phyloP scores from a whole-genome alignment of 257 asterid genomes.

The Mentha longifolia region DNA sequence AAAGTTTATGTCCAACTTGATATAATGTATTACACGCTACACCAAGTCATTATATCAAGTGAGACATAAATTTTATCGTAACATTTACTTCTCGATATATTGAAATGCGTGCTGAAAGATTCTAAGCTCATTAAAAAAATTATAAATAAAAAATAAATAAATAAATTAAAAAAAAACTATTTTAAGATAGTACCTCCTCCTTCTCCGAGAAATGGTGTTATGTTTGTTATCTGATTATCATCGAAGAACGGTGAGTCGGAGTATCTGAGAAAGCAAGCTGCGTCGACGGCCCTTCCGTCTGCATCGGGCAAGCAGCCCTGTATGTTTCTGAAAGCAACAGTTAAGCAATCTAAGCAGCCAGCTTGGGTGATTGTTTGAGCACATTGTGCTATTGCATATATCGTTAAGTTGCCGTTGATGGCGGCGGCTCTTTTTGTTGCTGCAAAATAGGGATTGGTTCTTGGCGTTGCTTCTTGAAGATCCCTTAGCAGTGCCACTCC shows the following conservation, averaged over 20 bases:
- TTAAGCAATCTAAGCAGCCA: constrained; percentile 77
- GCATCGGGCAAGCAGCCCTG: constrained; percentile 66
- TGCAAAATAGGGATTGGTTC: constrained; percentile 60
- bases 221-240: constrained; percentile 57
- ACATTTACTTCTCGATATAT: no score
- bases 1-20: no score
- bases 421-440: constrained; percentile 46
- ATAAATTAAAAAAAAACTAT: no score
- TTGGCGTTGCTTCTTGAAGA: constrained; percentile 70
- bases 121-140: no score
- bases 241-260: constrained; percentile 64
- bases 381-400: constrained; percentile 77
- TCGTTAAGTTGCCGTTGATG: constrained; percentile 35
- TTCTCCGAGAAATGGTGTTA: constrained; percentile 58
- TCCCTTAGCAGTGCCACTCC: constrained; percentile 50
- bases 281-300: constrained; percentile 77
- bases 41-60: no score
- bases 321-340: constrained; percentile 66
- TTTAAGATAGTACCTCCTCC: constrained; percentile 25
- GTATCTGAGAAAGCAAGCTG: constrained; percentile 77
- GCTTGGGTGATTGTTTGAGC: constrained; percentile 56
- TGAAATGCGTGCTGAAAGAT: no score
- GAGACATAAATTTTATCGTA: no score
- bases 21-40: no score
- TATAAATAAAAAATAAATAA: no score